phyloP scores from a whole-genome alignment of 2,329 filamentous ascomycete species.

The Beauveria bassiana region DNA sequence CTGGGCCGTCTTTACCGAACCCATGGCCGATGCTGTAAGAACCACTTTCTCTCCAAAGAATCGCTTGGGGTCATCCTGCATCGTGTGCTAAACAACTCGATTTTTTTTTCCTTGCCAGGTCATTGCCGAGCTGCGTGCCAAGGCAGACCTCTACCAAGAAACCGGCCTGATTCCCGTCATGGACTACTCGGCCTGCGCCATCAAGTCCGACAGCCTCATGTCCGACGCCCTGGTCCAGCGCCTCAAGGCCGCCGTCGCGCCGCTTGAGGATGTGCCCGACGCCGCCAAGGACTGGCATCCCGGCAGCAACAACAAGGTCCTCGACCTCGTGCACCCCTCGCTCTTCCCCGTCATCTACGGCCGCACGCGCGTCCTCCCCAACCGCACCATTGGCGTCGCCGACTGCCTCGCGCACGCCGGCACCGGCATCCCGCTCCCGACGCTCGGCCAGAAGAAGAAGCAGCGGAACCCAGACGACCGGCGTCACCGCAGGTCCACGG shows the following conservation, averaged over 20 bases:
- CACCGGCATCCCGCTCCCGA: conserved; percentile 23
- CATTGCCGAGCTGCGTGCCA: conserved; percentile 25
- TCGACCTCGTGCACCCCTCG: conserved; percentile 57
- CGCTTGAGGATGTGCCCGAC: conserved; percentile 44
- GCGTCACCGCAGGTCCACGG: too few relatives aligned
- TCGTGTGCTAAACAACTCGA: not conserved
- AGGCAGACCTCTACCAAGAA: conserved; percentile 24
- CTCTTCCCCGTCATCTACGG: conserved; percentile 54
- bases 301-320: conserved; percentile 44
- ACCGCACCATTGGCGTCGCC: conserved; percentile 27
- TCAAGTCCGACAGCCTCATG: conserved; percentile 28
- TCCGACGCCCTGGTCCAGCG: conserved; percentile 18
- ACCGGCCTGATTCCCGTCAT: conserved; percentile 27
- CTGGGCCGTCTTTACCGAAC: conserved; percentile 21
- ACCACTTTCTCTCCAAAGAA: not conserved
- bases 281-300: conserved; percentile 54
- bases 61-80: not conserved
- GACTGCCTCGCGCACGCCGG: conserved; percentile 28
- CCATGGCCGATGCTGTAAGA: conserved; percentile 25
- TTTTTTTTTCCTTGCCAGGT: conserved; percentile 16
- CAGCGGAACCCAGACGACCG: too few relatives aligned
- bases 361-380: conserved; percentile 26
- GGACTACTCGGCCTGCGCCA: conserved; percentile 23
- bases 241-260: conserved; percentile 35
- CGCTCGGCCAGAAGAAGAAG: not conserved